A percentile compares a stretch with the other conserved stretches of the same genome.
These are phyloP conservation scores for Diospyros kaki DNA, from an alignment of 148 eudicot genomes.

Conservation along the genomic window DNA sequence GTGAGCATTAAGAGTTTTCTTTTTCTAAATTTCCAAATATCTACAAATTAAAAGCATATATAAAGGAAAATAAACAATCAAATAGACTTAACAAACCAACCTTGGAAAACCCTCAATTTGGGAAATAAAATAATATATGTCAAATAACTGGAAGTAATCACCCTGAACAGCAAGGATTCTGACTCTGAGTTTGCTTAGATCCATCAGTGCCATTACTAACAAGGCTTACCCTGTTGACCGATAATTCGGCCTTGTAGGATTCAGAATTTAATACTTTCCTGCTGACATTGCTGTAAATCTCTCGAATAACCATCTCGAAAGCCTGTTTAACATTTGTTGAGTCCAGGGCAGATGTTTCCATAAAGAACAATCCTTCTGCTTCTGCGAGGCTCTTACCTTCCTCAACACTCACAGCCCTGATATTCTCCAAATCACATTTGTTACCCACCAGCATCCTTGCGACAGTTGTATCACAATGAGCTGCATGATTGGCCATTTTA, in stretches of 20 bases:
- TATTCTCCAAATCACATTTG: slow-evolving; percentile 40
- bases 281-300: slow-evolving; percentile 49
- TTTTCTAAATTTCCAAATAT: too few species aligned
- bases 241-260: slow-evolving; percentile 45
- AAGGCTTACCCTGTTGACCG: slow-evolving; percentile 42
- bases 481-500: slow-evolving; percentile 18
- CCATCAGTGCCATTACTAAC: slow-evolving; percentile 30
- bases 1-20: too few species aligned
- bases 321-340: slow-evolving; percentile 40
- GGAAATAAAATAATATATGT: not conserved
- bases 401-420: slow-evolving; percentile 40
- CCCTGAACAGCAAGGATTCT: slow-evolving; percentile 35
- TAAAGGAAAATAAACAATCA: not conserved
- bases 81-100: not conserved
- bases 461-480: slow-evolving; percentile 46
- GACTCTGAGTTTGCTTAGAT: slow-evolving; percentile 20
- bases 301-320: slow-evolving; percentile 41
- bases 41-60: too few species aligned
- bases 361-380: slow-evolving; percentile 39
- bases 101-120: too few species aligned
- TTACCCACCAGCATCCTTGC: slow-evolving; percentile 48
- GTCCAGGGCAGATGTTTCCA: slow-evolving; percentile 49
- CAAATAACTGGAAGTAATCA: slow-evolving; percentile 14
- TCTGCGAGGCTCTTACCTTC: slow-evolving; percentile 45
- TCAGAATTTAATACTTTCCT: slow-evolving; percentile 48